These are phyloP conservation scores for Podospora anserina DNA, from an alignment of 495 filamentous ascomycete species.

Conservation along the genomic window DNA sequence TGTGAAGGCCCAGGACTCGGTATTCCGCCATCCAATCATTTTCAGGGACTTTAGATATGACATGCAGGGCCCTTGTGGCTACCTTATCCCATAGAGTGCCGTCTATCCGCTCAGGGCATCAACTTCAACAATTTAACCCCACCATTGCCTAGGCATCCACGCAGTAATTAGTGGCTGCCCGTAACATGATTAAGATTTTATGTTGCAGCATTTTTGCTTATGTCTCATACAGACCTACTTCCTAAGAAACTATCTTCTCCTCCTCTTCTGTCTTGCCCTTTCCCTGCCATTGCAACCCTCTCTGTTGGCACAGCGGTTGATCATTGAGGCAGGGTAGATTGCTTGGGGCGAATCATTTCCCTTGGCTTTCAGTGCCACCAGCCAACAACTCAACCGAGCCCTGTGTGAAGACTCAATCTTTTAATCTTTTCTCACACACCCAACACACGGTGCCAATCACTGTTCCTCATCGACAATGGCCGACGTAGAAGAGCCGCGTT, in stretches of 20 bases:
- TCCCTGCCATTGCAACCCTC: neutral
- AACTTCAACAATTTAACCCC: neutral
- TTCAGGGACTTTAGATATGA: neutral
- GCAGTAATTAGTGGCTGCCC: neutral
- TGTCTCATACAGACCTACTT: neutral
- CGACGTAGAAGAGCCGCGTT: constrained; percentile 53
- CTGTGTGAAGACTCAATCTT: neutral
- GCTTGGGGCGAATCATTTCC: neutral
- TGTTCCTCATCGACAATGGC: constrained; percentile 38
- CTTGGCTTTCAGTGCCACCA: constrained; percentile 1
- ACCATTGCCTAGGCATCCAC: neutral
- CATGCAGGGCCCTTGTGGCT: neutral
- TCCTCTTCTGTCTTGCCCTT: neutral
- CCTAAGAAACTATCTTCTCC: neutral
- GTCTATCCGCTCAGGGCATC: neutral
- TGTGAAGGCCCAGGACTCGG: neutral
- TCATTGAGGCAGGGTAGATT: neutral
- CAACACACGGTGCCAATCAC: neutral
- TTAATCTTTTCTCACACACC: neutral
- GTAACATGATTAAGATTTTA: neutral
- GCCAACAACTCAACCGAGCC: neutral
- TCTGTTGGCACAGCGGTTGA: neutral
- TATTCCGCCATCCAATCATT: too few species aligned
- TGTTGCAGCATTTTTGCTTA: neutral
- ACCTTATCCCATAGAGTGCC: neutral